Evolutionary conservation across 371 early-diverging fungal species (phyloP), one percentile per base, ranked within the genome.

Genomic region (Mucor lusitanicus): DNA sequence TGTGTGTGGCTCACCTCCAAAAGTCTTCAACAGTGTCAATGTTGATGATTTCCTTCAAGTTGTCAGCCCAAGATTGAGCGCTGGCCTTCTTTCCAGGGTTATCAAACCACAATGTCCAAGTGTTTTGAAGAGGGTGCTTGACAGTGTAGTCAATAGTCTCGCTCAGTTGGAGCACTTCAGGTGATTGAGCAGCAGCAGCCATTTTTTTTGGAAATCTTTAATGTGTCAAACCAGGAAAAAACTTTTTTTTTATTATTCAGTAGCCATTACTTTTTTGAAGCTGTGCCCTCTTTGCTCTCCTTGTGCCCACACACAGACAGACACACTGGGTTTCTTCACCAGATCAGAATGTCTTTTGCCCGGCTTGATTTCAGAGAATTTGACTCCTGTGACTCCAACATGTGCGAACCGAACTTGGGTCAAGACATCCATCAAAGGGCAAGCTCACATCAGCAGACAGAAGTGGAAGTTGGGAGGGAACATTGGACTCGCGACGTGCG

Each of bases 71-170:
- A 69, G 87, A 92, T 55, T 85, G 80, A 66, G 82, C 80, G 63
- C 85, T 91, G 44, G 91, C 86, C 78, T 94, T 93, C 77, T 88
- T 89, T 67, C 83, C 86, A 56, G 94, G 95, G 71, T 89, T 90
- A 73, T 97, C 98, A 77, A 92, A 98, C 97, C 97, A 98, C 63
- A 98, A 82, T 21, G 94, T 94, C 99, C 99, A 98, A 37, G 80
- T 78, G 71, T 90, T 83, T 79, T 96, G 88, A 39, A 98, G 89
- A 60, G 93, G 94, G 78, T 99, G 98, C 83, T 95, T 94, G 48
- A 90, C 90, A 72, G 91, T 92, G 76, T 90, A 95, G 78, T 93
- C 80, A 40, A 83, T 67, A 59, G 61, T 71, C 21, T 67, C 17
- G 35, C 54, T 48, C n/a, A 64, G 57, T 61, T 70, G 13, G 32